These are phyloP conservation scores for Lasiosphaeris hirsuta DNA, from an alignment of 495 filamentous ascomycete species.

Conservation along the genomic window DNA sequence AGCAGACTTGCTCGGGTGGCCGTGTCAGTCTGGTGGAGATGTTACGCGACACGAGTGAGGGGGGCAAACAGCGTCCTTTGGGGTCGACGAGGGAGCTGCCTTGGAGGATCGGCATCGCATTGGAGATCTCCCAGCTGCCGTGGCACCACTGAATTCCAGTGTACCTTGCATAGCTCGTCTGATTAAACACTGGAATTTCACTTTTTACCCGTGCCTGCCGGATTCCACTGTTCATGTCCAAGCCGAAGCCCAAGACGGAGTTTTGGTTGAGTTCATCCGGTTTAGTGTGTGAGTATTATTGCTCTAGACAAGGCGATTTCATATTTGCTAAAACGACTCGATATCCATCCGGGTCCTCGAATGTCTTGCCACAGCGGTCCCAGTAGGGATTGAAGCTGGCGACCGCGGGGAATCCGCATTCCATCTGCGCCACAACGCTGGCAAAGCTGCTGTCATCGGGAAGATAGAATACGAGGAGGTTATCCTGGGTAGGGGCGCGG, in stretches of 20 bases:
- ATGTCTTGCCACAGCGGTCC: constrained; percentile 33
- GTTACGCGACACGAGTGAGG: too few relatives aligned
- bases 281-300: not conserved
- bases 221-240: not conserved
- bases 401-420: constrained; percentile 22
- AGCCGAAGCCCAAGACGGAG: not conserved
- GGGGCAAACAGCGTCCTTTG: too few relatives aligned
- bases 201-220: not conserved
- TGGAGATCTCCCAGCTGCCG: not conserved
- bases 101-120: not conserved
- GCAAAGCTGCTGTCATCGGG: constrained; percentile 17
- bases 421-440: constrained; percentile 26
- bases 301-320: constrained; percentile 21
- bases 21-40: too few relatives aligned
- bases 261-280: not conserved
- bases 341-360: constrained; percentile 37
- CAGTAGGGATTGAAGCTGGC: constrained; percentile 35
- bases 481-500: constrained; percentile 32
- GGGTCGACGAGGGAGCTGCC: not conserved
- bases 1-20: too few relatives aligned
- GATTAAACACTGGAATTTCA: not conserved
- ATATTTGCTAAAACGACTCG: constrained; percentile 33
- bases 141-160: not conserved
- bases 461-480: constrained; percentile 35
- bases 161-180: constrained; percentile 1